Evolutionary conservation across 768 basidiomycete species (phyloP).

Genomic region (Lyophyllum decastes): DNA sequence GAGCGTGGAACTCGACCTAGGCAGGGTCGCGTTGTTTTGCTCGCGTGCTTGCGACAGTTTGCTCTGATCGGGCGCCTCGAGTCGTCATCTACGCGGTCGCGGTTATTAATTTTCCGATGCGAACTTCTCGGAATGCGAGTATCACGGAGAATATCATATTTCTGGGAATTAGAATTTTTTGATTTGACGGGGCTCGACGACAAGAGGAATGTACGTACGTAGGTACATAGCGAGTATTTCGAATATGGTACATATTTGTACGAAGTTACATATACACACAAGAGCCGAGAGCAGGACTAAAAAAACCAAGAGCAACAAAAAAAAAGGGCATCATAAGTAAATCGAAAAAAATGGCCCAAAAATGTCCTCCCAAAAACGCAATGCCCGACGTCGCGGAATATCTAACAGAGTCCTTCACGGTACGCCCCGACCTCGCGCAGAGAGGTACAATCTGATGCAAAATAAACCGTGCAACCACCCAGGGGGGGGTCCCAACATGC

Average conservation of each 20-base stretch:
- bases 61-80: conserved; percentile 9
- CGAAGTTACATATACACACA: neutral
- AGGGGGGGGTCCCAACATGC: too few relatives aligned
- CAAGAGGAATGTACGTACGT: neutral
- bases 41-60: neutral
- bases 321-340: neutral
- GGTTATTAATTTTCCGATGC: conserved; percentile 1
- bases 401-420: neutral
- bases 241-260: neutral
- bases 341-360: neutral
- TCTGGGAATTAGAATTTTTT: neutral
- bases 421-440: neutral
- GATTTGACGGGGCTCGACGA: neutral
- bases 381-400: neutral
- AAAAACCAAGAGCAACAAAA: neutral
- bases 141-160: conserved; percentile 1
- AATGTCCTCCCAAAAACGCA: neutral
- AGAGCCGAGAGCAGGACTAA: neutral
- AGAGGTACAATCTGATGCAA: neutral
- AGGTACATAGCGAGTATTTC: neutral
- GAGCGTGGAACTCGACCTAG: neutral
- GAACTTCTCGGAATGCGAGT: conserved; percentile 15
- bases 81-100: conserved; percentile 1
- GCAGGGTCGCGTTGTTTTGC: neutral
- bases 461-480: neutral